Evolutionary conservation across 2,329 filamentous ascomycete species (phyloP).

Genomic region (Lachnellula arida): DNA sequence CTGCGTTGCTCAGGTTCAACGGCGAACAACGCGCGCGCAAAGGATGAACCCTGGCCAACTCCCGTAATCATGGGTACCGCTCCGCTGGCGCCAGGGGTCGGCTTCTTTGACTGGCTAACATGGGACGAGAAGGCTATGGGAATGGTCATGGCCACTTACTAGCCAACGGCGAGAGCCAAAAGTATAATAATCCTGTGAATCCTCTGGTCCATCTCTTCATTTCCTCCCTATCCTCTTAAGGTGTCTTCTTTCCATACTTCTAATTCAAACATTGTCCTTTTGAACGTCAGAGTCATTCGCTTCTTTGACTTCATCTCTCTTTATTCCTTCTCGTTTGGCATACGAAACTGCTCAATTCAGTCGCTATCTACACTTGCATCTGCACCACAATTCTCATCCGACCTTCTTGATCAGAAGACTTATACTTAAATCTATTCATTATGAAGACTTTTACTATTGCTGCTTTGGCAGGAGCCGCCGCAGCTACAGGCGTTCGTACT

Average conservation of each 20-base stretch:
- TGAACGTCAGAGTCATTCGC: slow-evolving; percentile 41
- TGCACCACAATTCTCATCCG: slow-evolving; percentile 23
- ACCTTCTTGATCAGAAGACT: slow-evolving; percentile 19
- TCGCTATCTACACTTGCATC: slow-evolving; percentile 8
- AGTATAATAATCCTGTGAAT: slow-evolving; percentile 25
- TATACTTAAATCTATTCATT: slow-evolving; percentile 25
- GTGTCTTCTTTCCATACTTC: slow-evolving; percentile 24
- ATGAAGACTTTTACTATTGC: slow-evolving; percentile 42
- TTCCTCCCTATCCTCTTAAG: slow-evolving; percentile 22
- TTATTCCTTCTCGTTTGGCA: slow-evolving; percentile 16
- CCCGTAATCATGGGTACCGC: background rate
- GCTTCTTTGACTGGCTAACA: slow-evolving; percentile 14
- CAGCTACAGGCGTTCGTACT: slow-evolving; percentile 33
- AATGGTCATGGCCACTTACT: slow-evolving; percentile 14
- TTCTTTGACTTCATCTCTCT: slow-evolving; percentile 38
- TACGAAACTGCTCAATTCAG: slow-evolving; percentile 26
- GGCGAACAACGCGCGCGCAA: slow-evolving; percentile 3
- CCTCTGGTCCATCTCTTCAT: slow-evolving; percentile 7
- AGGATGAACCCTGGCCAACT: background rate
- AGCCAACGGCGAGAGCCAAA: slow-evolving; percentile 18
- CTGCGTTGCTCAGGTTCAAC: too few relatives aligned
- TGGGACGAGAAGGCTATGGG: slow-evolving; percentile 20
- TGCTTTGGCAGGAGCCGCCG: slow-evolving; percentile 43
- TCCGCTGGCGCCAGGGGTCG: slow-evolving; percentile 2
- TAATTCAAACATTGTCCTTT: slow-evolving; percentile 24